These are phyloP conservation scores for Colletotrichum sp. DNA, from an alignment of 2,329 filamentous ascomycete species.

Conservation along the genomic window DNA sequence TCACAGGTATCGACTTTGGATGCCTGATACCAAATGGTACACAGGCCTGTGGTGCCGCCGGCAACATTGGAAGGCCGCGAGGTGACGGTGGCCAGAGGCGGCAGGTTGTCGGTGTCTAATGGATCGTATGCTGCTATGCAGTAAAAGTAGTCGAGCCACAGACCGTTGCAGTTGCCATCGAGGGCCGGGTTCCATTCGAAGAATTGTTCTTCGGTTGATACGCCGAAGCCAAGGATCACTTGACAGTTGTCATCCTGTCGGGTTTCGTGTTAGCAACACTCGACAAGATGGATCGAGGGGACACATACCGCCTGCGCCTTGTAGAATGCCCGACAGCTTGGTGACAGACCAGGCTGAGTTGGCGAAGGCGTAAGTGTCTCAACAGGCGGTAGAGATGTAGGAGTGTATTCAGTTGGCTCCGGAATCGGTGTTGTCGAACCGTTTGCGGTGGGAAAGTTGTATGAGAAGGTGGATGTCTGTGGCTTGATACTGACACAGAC, in stretches of 20 bases:
- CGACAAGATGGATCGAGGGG: neutral
- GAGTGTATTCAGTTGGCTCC: neutral
- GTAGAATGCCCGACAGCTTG: constrained; percentile 14
- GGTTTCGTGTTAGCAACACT: neutral
- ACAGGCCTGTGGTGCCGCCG: neutral
- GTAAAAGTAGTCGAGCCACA: constrained; percentile 26
- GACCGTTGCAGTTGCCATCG: constrained; percentile 26
- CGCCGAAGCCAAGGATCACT: constrained; percentile 9
- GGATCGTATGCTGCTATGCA: constrained; percentile 18
- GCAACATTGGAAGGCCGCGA: neutral
- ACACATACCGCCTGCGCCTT: neutral
- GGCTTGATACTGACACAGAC: neutral
- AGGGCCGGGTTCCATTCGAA: constrained; percentile 31
- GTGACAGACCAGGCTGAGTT: neutral
- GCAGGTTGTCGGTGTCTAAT: neutral
- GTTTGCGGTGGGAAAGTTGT: neutral
- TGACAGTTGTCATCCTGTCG: constrained; percentile 13
- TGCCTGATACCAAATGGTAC: neutral
- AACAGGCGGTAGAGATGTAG: neutral
- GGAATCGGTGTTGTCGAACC: neutral
- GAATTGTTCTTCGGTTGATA: constrained; percentile 28
- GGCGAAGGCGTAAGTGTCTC: neutral
- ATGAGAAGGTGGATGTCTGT: neutral
- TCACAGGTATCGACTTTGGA: neutral
- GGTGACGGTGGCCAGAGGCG: neutral